These are phyloP conservation scores for Backusella tarrabulga DNA, from an alignment of 192 early-diverging fungal genomes.

Conservation along the genomic window DNA sequence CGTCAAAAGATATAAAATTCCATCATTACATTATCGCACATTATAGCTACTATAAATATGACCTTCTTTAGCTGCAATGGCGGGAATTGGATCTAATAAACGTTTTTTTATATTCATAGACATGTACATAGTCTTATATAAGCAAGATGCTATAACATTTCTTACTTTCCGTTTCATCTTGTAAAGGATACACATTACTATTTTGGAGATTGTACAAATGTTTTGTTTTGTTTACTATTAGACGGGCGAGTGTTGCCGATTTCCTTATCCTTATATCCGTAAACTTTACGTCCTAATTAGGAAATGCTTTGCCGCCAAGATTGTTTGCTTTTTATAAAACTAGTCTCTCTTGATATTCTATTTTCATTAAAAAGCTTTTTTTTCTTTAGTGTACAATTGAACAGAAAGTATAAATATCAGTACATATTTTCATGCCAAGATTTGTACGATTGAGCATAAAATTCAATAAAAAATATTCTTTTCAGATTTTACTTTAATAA, in stretches of 20 bases:
- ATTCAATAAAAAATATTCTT: neutral
- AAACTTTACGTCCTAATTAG: neutral
- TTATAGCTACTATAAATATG: conserved; percentile 18
- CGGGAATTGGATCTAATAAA: conserved; percentile 18
- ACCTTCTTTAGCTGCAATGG: conserved; percentile 10
- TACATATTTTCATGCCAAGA: neutral
- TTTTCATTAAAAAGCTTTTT: neutral
- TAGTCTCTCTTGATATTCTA: neutral
- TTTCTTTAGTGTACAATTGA: neutral
- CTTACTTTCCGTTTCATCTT: neutral
- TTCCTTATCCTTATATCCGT: neutral
- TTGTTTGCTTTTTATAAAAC: neutral
- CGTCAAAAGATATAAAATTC: neutral
- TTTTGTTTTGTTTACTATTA: neutral
- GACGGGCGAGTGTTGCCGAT: neutral
- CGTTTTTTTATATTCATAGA: neutral
- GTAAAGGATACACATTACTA: neutral
- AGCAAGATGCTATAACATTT: neutral
- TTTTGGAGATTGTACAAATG: neutral
- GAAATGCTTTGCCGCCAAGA: neutral
- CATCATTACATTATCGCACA: too few relatives aligned
- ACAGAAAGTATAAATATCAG: neutral
- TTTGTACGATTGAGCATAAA: neutral
- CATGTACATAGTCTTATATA: neutral
- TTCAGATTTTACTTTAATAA: neutral